Percentiles rank a stretch among this genome's conserved stretches.
Conservation (phyloP, 2,329 filamentous ascomycete genomes). For the Aspergillus candidus region DNA sequence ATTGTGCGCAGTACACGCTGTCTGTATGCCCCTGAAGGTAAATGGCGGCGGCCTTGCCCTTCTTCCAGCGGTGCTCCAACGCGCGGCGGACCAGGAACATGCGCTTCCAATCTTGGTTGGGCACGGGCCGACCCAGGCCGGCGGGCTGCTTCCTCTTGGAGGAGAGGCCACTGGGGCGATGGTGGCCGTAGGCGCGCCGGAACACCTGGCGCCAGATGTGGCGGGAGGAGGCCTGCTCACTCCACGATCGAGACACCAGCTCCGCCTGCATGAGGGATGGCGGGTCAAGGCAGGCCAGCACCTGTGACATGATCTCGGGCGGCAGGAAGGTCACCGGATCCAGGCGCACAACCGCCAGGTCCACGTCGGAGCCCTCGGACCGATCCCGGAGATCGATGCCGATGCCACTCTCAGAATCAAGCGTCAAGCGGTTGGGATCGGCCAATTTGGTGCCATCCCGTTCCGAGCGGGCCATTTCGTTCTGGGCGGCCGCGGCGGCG, state of each 20-base stretch:
- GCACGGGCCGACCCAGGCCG: slow-evolving; percentile 49
- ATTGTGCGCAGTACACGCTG: slow-evolving; percentile 96
- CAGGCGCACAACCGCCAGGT: slow-evolving; percentile 35
- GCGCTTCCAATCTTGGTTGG: slow-evolving; percentile 73
- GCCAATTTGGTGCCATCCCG: slow-evolving; percentile 26
- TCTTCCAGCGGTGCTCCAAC: slow-evolving; percentile 72
- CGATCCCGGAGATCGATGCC: slow-evolving; percentile 40
- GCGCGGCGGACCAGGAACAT: slow-evolving; percentile 73
- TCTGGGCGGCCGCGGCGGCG: slow-evolving; percentile 46
- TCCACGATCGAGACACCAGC: slow-evolving; percentile 53
- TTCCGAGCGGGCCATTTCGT: slow-evolving; percentile 35
- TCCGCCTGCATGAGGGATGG: slow-evolving; percentile 51
- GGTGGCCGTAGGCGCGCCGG: slow-evolving; percentile 47
- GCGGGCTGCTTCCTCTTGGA: slow-evolving; percentile 45
- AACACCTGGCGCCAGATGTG: slow-evolving; percentile 61
- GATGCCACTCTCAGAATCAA: slow-evolving; percentile 46
- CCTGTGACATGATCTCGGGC: slow-evolving; percentile 52
- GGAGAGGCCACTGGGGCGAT: slow-evolving; percentile 30
- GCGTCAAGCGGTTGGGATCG: slow-evolving; percentile 24
- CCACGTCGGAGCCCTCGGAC: slow-evolving; percentile 29
- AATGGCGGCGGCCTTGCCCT: slow-evolving; percentile 69
- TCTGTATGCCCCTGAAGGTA: slow-evolving; percentile 92
- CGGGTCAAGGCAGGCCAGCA: slow-evolving; percentile 56
- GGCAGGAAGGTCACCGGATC: slow-evolving; percentile 54
- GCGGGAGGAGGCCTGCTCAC: slow-evolving; percentile 48